Conservation (phyloP, 75 land plant genomes). For the Cryptomeria japonica region DNA sequence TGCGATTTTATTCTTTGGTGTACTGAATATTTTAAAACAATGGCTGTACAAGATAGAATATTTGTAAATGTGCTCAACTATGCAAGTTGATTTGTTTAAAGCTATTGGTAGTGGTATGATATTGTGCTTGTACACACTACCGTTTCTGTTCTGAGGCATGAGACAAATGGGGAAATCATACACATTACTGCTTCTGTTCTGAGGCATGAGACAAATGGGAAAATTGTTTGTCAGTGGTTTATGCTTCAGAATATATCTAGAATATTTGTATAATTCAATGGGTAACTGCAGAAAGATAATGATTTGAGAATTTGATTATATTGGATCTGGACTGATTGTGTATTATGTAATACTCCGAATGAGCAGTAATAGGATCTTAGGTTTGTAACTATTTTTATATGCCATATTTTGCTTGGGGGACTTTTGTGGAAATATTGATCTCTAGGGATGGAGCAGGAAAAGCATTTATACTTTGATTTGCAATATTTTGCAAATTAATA, state of each 20-base stretch:
- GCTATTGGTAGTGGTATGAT: neutral
- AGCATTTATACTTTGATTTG: neutral
- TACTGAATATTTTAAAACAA: neutral
- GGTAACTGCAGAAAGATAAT: neutral
- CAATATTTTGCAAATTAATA: neutral
- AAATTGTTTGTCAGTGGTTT: neutral
- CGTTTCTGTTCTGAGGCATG: neutral
- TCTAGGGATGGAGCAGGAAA: neutral
- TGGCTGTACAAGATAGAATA: neutral
- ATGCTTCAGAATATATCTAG: neutral
- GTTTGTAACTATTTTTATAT: neutral
- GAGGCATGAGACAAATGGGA: neutral
- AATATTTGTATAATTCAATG: neutral
- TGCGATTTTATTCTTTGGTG: neutral
- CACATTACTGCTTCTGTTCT: too few species aligned
- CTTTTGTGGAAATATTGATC: neutral
- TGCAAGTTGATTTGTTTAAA: neutral
- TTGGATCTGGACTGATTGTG: neutral
- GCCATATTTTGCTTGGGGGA: too few species aligned
- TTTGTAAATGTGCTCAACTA: neutral
- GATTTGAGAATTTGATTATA: neutral
- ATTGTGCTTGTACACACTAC: neutral
- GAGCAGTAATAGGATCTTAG: neutral
- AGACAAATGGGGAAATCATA: neutral
- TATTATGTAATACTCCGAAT: neutral